Evolutionary conservation across 1,284 basidiomycete genomes (phyloP), one percentile per base, ranked within the genome.

Genomic region (Apiotrichum veenhuisii): DNA sequence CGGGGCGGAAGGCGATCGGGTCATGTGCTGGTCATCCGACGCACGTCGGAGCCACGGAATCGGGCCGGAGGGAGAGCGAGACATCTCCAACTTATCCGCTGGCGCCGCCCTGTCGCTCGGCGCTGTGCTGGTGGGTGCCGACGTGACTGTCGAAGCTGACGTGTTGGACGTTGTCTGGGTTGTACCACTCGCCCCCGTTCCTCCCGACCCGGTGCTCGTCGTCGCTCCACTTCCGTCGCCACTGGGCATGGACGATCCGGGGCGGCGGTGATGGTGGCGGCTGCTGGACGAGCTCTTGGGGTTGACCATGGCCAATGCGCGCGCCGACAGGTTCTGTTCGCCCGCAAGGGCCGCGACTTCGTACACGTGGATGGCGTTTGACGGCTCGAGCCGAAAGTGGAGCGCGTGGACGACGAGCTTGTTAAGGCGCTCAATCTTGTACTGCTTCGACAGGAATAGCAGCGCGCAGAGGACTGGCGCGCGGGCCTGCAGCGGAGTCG

Each of bases 271-370:
- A 15, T 50, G 45, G 22, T 48, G 43, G 5, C 41, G 34, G 30
- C 20, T 44, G 44, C 50, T 49, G 30, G 40, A 49, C 12, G 50
- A 53, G 26, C 22, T 52, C 53, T 68, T 67, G 25, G 61, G 58
- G 82, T 89, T 87, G 37, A 89, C 84, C 26, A 87, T 84, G 67
- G 86, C 87, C 53, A 89, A 74, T 8, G 88, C 88, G 40, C 91
- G 82, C 64, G 95, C 91, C 70, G 95, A 90, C 52, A 97, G 78
- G 67, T 87, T 88, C 64, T 89, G 84, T 73, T 88, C 89, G 65
- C 85, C 89, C 70, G 91, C 93, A 11, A 96, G 80, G 1, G 91
- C 92, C 7, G 93, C 91, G 8, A 95, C 90, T 72, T 95, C 92
- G 72, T 95, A 94, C 26, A 96, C 87, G 41, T 88, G 89, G 11